Conservation (phyloP, 2,329 filamentous ascomycete genomes). For the Aspergillus pseudoglaucus region DNA sequence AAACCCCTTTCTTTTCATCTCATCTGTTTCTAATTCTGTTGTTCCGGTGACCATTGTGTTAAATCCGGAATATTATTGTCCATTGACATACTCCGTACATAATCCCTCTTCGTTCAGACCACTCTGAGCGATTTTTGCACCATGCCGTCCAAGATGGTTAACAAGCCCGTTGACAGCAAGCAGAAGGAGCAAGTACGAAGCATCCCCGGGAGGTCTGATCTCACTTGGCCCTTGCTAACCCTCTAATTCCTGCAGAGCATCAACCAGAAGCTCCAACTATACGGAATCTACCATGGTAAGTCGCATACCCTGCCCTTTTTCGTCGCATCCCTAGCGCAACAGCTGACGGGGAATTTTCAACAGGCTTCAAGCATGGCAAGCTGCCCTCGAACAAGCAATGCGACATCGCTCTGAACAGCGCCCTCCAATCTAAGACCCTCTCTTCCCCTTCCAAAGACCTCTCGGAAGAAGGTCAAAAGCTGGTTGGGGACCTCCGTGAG, state of each 20-base stretch:
- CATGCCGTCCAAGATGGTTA: slow-evolving; percentile 47
- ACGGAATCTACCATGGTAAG: slow-evolving; percentile 70
- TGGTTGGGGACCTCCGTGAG: slow-evolving; percentile 69
- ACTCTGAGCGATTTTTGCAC: slow-evolving; percentile 8
- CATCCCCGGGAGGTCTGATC: neutral
- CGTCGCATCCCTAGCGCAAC: neutral
- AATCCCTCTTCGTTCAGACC: slow-evolving; percentile 5
- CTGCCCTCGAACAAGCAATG: slow-evolving; percentile 96
- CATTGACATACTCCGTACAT: neutral
- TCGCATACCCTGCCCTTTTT: neutral
- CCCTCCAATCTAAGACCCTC: slow-evolving; percentile 65
- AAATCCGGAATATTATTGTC: too few relatives aligned
- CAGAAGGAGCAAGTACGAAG: slow-evolving; percentile 61
- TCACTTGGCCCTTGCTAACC: slow-evolving; percentile 6
- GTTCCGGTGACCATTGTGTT: too few relatives aligned
- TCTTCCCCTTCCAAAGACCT: slow-evolving; percentile 66
- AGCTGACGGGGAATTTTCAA: slow-evolving; percentile 13
- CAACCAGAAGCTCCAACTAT: slow-evolving; percentile 89
- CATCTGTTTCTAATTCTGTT: too few relatives aligned
- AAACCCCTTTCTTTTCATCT: neutral
- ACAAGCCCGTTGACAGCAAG: slow-evolving; percentile 66
- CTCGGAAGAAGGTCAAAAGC: slow-evolving; percentile 71
- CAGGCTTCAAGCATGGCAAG: slow-evolving; percentile 81
- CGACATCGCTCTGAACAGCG: slow-evolving; percentile 87
- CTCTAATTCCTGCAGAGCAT: slow-evolving; percentile 51